Base-by-base conservation (phyloP, 177 flowering plant genomes). In the Vitis hybrid region DNA sequence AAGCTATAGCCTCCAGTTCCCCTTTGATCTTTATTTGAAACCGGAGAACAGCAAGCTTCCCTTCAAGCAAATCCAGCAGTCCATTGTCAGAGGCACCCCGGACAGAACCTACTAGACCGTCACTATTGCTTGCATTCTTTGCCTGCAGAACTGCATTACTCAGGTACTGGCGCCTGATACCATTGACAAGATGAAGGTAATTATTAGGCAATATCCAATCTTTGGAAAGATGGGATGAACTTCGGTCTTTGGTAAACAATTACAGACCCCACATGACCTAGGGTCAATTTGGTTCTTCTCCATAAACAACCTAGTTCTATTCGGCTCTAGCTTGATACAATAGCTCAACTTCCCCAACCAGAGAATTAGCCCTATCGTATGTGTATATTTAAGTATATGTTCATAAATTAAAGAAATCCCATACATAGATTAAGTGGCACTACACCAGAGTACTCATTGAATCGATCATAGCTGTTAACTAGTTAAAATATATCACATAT, bases 71-170 rank as follows among this genome's bases (percentile, higher is more conserved):
- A 83, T 93, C 98, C 56, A 96, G 84, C 70, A 93, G 76, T 56
- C 96, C 99, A 86, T 67, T 82, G 59, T 92, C 99, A 72, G 75
- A 68, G 59, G 84, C 74, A 81, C 83, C 84, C 55, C 79, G 83
- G 8, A 74, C 64, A 56, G 95, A 85, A 76, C 83, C 84, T 65
- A 69, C 72, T 18, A 83, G 51, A 61, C 86, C 80, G 65, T 83
- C 85, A 78, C 71, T 75, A 60, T 80, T 86, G 74, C 84, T 83
- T 49, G 93, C 90, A 83, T 85, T 90, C 83, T 91, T 96, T 55
- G 99, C 97, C 83, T 96, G 99, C 67, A 93, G 80, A 78, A 93
- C 97, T 69, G 98, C 99, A 80, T 90, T 92, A 74, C 97, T 92
- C 51, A 96, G 85, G 83, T 96, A 93, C 54, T 91, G 99, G 53